Conservation (phyloP, 2,329 filamentous ascomycete species). For the Alternaria angustiovoidea region DNA sequence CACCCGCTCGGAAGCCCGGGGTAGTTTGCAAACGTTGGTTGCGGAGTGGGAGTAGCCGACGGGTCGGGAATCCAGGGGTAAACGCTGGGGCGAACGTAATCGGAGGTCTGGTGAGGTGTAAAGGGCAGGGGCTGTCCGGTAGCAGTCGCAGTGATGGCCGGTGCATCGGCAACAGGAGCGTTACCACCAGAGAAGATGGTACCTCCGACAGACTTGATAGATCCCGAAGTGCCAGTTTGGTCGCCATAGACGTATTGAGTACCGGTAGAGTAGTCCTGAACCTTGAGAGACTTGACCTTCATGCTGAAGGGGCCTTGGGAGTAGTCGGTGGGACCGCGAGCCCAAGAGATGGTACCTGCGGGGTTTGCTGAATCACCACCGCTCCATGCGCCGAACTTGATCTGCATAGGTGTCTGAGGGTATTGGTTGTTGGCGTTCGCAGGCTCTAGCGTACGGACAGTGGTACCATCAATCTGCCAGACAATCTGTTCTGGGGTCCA, state of each 20-base stretch:
- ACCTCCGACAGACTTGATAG: constrained; percentile 83
- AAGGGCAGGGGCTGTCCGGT: constrained; percentile 73
- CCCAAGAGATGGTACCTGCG: constrained; percentile 87
- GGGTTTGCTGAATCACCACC: constrained; percentile 85
- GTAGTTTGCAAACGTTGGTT: constrained; percentile 56
- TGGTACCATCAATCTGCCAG: constrained; percentile 82
- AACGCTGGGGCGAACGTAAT: constrained; percentile 53
- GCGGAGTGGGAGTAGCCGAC: constrained; percentile 60
- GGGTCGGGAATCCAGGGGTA: constrained; percentile 70
- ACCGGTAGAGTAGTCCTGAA: constrained; percentile 94
- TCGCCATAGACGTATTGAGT: constrained; percentile 84
- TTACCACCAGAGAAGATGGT: constrained; percentile 70
- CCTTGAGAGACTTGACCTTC: constrained; percentile 76
- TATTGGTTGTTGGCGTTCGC: constrained; percentile 79
- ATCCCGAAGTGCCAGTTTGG: constrained; percentile 78
- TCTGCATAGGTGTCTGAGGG: constrained; percentile 93
- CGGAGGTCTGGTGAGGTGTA: constrained; percentile 66
- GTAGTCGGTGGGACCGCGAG: constrained; percentile 86
- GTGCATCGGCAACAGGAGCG: constrained; percentile 63
- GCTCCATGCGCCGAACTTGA: constrained; percentile 92
- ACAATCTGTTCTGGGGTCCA: constrained; percentile 87
- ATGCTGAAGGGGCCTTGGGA: constrained; percentile 83
- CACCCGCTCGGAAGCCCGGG: constrained; percentile 78
- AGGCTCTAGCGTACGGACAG: constrained; percentile 77
- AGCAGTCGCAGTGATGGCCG: constrained; percentile 69